These are phyloP conservation scores for Bruguiera hainesii DNA, from an alignment of 441 rosid genomes.

Conservation along the genomic window DNA sequence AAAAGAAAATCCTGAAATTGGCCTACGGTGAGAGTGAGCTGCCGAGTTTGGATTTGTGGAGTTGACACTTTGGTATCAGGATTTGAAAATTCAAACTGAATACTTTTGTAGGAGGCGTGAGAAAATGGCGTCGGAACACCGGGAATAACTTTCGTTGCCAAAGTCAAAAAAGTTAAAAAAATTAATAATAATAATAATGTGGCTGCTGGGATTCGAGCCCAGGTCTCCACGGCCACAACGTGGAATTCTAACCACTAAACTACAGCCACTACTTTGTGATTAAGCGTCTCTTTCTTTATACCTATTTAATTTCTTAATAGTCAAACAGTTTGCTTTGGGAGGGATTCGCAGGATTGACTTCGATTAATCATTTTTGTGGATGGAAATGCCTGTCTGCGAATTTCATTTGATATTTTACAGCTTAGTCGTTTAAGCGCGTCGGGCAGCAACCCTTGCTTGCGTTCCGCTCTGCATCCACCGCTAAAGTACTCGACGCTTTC, in stretches of 20 bases:
- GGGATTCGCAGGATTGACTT: background rate
- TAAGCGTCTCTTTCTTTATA: no score
- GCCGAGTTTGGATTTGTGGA: no score
- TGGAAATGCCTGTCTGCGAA: background rate
- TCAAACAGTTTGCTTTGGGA: no score
- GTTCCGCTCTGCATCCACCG: background rate
- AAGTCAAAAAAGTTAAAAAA: background rate
- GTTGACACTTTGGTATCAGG: no score
- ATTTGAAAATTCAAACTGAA: no score
- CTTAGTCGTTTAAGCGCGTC: background rate
- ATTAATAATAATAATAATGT: background rate
- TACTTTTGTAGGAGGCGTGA: no score
- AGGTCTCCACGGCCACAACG: constrained; percentile 67
- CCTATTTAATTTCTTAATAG: fast-evolving
- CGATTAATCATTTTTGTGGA: background rate
- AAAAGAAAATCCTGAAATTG: no score
- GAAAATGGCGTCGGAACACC: background rate
- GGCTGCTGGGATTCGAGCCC: constrained; percentile 62
- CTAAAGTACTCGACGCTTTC: background rate
- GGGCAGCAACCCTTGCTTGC: background rate
- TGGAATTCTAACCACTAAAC: constrained; percentile 52
- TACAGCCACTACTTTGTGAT: constrained; percentile 27
- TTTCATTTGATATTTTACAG: background rate
- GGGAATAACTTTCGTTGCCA: background rate
- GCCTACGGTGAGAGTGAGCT: no score